Evolutionary conservation across 345 rosid species (phyloP), one percentile per base, ranked within the genome.

Genomic region (Mangifera indica): DNA sequence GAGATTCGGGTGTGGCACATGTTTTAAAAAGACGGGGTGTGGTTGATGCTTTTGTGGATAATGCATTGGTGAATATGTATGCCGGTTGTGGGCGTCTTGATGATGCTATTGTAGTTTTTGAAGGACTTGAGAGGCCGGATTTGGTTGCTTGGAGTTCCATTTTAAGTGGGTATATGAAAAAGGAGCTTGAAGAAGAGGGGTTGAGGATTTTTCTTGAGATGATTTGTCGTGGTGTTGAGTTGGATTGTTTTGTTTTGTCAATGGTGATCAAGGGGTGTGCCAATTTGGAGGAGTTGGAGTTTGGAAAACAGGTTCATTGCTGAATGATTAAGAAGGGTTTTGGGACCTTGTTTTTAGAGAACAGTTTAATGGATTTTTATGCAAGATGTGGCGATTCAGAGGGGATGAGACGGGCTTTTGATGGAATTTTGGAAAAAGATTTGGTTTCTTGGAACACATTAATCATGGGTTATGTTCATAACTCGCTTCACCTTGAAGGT

Each of bases 391-490:
- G 62, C 46, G 58, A 78, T 52, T 53, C 59, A 51, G 46, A 74
- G 40, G 75, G 67, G 52, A 11, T 70, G 66, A 74, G 75, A 51
- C 45, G 20, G n/a, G 59, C 70, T 70, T 78, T 78, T 25, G 68
- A 53, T 65, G 68, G 12, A 57, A 72, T 78, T 67, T 44, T 18
- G 6, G 64, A 49, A 55, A 63, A 70, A 70, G 75, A 78, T 74
- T 74, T 78, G 63, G 78, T 78, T 64, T 78, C 81, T 59, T 78
- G 81, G 81, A 78, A 78, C 78, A 74, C 72, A 52, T 63, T 78
- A 24, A 74, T 78, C 7, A 58, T 37, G 57, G 81, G 81, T 70
- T 78, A 70, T 67, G 78, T 73, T 49, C 77, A 73, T 59, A 78
- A 64, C 25, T 48, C 29, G 52, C 46, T 69, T 26, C 57, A 73